Conservation (phyloP, 2,329 filamentous ascomycete genomes). For the Botrytis pseudocinerea region DNA sequence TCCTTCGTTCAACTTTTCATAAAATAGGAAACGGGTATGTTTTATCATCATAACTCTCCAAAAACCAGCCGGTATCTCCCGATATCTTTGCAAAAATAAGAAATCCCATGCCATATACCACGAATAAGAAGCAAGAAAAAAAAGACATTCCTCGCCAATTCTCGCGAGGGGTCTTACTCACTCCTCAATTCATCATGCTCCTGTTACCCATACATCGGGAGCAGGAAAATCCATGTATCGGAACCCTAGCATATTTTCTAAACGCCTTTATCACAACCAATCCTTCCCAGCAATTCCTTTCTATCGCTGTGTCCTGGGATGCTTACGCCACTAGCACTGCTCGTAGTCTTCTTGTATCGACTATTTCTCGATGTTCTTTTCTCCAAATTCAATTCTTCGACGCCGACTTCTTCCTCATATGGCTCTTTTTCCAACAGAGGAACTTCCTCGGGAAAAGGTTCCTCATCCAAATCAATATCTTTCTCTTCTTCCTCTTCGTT, state of each 20-base stretch:
- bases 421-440: slow-evolving; percentile 39
- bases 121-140: slow-evolving; percentile 12
- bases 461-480: slow-evolving; percentile 24
- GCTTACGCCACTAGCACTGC: slow-evolving; percentile 39
- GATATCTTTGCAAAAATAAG: slow-evolving; percentile 16
- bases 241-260: slow-evolving; percentile 27
- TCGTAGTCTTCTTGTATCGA: slow-evolving; percentile 37
- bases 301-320: slow-evolving; percentile 40
- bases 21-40: slow-evolving; percentile 15
- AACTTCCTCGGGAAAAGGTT: slow-evolving; percentile 24
- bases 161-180: not conserved
- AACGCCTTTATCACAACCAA: slow-evolving; percentile 42
- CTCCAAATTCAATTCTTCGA: slow-evolving; percentile 68
- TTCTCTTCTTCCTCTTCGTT: slow-evolving; percentile 69
- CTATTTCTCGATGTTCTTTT: slow-evolving; percentile 40
- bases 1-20: not conserved
- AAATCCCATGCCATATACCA: slow-evolving; percentile 15
- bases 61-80: slow-evolving; percentile 7
- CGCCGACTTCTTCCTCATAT: slow-evolving; percentile 74
- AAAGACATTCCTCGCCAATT: not conserved
- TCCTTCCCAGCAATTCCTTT: slow-evolving; percentile 41
- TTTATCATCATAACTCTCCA: slow-evolving; percentile 18
- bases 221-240: not conserved
- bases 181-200: slow-evolving; percentile 1
- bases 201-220: not conserved